Evolutionary conservation across 2,329 filamentous ascomycete genomes (phyloP), one percentile per base, ranked within the genome.

Genomic region (Alternaria brassicicola): DNA sequence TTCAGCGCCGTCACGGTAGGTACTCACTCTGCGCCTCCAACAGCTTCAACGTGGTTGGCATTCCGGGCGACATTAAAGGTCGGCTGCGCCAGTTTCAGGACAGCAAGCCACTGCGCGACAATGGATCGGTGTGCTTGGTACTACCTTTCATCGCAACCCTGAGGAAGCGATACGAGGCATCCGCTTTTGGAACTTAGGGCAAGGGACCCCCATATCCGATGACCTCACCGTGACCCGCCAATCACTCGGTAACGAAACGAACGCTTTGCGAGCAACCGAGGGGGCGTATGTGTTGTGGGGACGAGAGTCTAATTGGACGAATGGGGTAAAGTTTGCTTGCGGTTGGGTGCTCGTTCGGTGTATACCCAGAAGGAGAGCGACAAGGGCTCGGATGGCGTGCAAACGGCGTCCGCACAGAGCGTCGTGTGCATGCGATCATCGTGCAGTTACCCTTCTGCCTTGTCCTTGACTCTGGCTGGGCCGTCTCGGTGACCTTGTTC

Each of bases 171-270:
- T 49, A 54, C 13, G 36, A 21, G 50, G 35, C n/a, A 9, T 21
- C 23, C 28, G 49, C 21, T 52, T 52, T 38, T 28, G 23, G 25
- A 51, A 15, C 43, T 55, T n/a, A 55, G 55, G 33, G 45, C 31
- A 39, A 49, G 38, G 50, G 15, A 49, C 55, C 30, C 43, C 43
- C 45, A 50, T 30, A 33, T 55, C n/a, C 38, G 51, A 50, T 58
- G 55, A 58, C 55, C 51, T 58, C 55, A 58, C 51, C 36, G 50
- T 55, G 51, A 50, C 38, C 31, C 13, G 51, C 30, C 49, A 45
- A 25, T 25, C 33, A 38, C 25, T 43, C 41, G 41, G 41, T 26
- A 39, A 39, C 30, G 46, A 33, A 52, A 47, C 30, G 43, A 46
- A 39, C 26, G 41, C 9, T 30, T 26, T 19, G 31, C 25, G 12